Conservation (phyloP, 257 asterid genomes). For the Przewalskia tangutica region DNA sequence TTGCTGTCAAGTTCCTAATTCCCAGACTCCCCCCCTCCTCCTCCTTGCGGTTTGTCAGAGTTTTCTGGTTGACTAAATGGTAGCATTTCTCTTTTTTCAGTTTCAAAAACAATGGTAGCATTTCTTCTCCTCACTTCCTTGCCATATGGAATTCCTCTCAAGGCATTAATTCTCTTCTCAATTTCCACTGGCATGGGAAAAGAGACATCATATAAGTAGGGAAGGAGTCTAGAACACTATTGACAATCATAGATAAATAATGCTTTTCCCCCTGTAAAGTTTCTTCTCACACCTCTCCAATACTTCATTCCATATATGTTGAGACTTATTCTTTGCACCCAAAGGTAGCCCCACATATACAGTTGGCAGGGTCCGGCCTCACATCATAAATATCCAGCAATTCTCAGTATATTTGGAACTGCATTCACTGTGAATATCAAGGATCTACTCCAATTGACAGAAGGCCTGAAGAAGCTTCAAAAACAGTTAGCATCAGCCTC, state of each 20-base stretch:
- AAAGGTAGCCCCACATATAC: not conserved
- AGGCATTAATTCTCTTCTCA: not conserved
- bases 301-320: not conserved
- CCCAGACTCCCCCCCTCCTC: not conserved
- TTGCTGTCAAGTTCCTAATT: not conserved
- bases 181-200: not conserved
- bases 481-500: not conserved
- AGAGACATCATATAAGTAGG: not conserved
- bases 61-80: not conserved
- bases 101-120: no score
- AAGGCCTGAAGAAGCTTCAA: not conserved
- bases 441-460: not conserved
- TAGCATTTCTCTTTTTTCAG: not conserved
- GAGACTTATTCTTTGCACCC: not conserved
- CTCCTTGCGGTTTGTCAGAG: not conserved
- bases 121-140: not conserved
- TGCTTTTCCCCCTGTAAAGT: not conserved
- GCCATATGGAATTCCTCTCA: not conserved
- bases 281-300: not conserved
- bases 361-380: not conserved
- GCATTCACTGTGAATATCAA: not conserved
- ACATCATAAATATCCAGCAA: not conserved
- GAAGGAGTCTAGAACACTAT: not conserved
- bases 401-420: not conserved
- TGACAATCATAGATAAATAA: not conserved